phyloP scores from a whole-genome alignment of 1,139 yeast genomes.

The Protomyces lactucae-debilis region DNA sequence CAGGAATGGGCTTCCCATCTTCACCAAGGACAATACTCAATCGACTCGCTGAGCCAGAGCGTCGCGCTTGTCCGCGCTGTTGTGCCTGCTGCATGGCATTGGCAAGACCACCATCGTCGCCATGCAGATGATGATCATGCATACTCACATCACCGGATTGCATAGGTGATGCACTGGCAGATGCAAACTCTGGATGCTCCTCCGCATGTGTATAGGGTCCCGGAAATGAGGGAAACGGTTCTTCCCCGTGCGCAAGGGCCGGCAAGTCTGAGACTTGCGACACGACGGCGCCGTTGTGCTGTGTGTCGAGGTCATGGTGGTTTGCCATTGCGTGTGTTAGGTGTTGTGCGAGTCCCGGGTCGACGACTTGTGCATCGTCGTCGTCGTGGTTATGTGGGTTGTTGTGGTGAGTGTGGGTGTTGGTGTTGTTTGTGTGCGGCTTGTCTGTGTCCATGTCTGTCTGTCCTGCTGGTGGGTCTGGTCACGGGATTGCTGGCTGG shows the following conservation, averaged over 20 bases:
- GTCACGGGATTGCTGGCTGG: too few relatives aligned
- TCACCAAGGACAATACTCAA: slow-evolving; percentile 20
- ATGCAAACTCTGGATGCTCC: not conserved
- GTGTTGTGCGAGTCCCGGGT: not conserved
- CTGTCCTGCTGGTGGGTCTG: too few relatives aligned
- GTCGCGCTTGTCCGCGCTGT: not conserved
- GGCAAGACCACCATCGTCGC: slow-evolving; percentile 1
- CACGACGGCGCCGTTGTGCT: not conserved
- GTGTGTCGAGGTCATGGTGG: not conserved
- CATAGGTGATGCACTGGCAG: not conserved
- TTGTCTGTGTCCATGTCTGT: too few relatives aligned
- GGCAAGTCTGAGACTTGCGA: not conserved
- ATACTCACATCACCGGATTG: not conserved
- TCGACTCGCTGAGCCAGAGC: slow-evolving; percentile 2
- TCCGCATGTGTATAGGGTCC: not conserved
- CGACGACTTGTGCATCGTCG: not conserved
- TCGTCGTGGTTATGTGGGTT: not conserved
- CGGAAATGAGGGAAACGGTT: not conserved
- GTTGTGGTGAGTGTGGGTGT: too few relatives aligned
- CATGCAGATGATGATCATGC: not conserved
- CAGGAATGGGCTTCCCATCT: slow-evolving; percentile 24
- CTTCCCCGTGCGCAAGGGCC: not conserved
- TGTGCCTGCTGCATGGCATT: not conserved
- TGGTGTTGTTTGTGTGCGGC: too few relatives aligned
- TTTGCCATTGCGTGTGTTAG: not conserved